Conservation (phyloP, 1,139 yeast genomes). For the Tardiomyces blankii region DNA sequence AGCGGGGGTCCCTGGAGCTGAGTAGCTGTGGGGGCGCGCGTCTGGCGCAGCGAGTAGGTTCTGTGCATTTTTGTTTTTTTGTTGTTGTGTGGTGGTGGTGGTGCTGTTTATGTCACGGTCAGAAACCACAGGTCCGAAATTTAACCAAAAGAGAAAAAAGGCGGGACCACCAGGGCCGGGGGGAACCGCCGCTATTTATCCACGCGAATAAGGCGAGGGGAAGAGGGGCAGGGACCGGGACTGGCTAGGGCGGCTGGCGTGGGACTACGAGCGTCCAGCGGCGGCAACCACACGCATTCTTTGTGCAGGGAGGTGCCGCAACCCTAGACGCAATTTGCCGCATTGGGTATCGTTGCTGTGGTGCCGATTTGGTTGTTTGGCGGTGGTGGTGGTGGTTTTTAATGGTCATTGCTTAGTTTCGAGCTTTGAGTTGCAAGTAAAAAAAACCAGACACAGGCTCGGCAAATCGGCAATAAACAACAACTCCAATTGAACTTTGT, state of each 20-base stretch:
- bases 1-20: conserved; percentile 93
- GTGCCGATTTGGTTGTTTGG: too few relatives aligned
- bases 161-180: conserved; percentile 1
- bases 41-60: conserved; percentile 91
- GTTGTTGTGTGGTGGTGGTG: background rate
- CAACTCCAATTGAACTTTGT: too few relatives aligned
- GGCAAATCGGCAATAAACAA: too few relatives aligned
- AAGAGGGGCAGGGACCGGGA: background rate
- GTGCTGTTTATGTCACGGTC: too few relatives aligned
- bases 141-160: conserved; percentile 1
- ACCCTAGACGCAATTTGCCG: background rate
- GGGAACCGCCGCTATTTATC: conserved; percentile 4
- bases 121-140: too few relatives aligned
- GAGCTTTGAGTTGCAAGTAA: too few relatives aligned
- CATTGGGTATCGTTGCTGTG: too few relatives aligned
- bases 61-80: conserved; percentile 62
- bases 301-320: background rate
- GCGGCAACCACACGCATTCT: background rate
- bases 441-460: too few relatives aligned
- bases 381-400: too few relatives aligned
- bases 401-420: too few relatives aligned
- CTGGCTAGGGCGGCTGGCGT: background rate
- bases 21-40: conserved; percentile 94
- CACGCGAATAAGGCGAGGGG: background rate
- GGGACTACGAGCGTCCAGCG: background rate